These are phyloP conservation scores for Rhododendron williamsianum DNA, from an alignment of 148 eudicot species.

Conservation along the genomic window DNA sequence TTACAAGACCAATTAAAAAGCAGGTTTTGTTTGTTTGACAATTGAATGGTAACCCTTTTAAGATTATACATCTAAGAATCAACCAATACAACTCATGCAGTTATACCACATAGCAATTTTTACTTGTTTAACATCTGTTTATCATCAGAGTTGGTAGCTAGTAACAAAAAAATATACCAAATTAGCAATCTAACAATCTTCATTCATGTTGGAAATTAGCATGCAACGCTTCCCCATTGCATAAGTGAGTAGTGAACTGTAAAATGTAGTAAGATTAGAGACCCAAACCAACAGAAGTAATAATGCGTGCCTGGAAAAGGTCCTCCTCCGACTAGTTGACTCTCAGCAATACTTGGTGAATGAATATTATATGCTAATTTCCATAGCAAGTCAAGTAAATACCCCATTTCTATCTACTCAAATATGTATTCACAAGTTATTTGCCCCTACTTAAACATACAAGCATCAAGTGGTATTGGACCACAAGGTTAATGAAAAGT, in stretches of 20 bases:
- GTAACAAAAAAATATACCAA: background rate
- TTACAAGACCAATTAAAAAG: background rate
- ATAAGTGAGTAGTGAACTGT: background rate
- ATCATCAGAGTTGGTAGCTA: background rate
- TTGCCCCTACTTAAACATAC: background rate
- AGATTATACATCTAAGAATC: background rate
- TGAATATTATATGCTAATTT: constrained; percentile 22
- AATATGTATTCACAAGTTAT: background rate
- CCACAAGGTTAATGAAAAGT: background rate
- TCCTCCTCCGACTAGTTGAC: constrained; percentile 19
- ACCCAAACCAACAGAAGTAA: background rate
- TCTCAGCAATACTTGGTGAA: constrained; percentile 1
- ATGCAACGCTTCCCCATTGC: background rate
- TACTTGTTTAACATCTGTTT: background rate
- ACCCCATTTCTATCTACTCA: background rate
- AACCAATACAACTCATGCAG: background rate
- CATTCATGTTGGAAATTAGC: background rate
- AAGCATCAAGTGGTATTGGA: background rate
- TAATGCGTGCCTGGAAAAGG: constrained; percentile 38
- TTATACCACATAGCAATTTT: background rate
- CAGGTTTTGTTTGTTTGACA: background rate
- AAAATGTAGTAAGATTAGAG: background rate
- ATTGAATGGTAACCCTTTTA: background rate
- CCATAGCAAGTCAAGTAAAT: background rate
- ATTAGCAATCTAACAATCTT: background rate